A percentile compares a stretch with the other conserved stretches of the same genome.
Conservation (phyloP, 2,329 filamentous ascomycete species). For the Juglanconis sp. region DNA sequence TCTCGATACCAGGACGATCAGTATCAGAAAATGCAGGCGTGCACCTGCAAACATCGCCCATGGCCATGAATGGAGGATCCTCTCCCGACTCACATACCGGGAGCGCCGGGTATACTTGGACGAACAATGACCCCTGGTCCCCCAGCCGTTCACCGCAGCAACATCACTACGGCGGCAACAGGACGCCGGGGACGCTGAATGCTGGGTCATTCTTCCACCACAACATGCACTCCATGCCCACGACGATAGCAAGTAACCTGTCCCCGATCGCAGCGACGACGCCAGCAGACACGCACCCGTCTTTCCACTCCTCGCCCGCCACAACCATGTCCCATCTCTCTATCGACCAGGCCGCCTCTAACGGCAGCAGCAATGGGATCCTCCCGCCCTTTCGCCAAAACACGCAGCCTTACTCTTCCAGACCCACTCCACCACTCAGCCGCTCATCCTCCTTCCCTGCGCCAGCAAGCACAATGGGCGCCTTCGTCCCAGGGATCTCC, state of each 20-base stretch:
- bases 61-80: conserved; percentile 15
- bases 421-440: conserved; percentile 17
- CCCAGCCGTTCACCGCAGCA: conserved; percentile 16
- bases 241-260: conserved; percentile 16
- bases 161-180: conserved; percentile 13
- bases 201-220: conserved; percentile 16
- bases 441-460: conserved; percentile 16
- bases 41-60: conserved; percentile 16
- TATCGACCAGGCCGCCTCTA: conserved; percentile 15
- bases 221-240: conserved; percentile 14
- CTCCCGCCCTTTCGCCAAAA: conserved; percentile 18
- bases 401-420: conserved; percentile 10
- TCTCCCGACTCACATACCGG: conserved; percentile 18
- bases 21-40: conserved; percentile 16
- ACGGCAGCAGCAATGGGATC: conserved; percentile 14
- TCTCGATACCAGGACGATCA: conserved; percentile 10
- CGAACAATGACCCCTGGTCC: conserved; percentile 14
- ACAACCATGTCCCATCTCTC: conserved; percentile 20
- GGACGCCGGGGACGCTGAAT: conserved; percentile 11
- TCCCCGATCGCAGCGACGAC: conserved; percentile 18
- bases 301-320: conserved; percentile 18
- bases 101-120: conserved; percentile 17
- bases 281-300: conserved; percentile 17
- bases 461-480: conserved; percentile 12
- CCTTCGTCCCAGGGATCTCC: conserved; percentile 18